Evolutionary conservation across 2,329 filamentous ascomycete genomes (phyloP).

Genomic region (Pseudogymnoascus sp.): DNA sequence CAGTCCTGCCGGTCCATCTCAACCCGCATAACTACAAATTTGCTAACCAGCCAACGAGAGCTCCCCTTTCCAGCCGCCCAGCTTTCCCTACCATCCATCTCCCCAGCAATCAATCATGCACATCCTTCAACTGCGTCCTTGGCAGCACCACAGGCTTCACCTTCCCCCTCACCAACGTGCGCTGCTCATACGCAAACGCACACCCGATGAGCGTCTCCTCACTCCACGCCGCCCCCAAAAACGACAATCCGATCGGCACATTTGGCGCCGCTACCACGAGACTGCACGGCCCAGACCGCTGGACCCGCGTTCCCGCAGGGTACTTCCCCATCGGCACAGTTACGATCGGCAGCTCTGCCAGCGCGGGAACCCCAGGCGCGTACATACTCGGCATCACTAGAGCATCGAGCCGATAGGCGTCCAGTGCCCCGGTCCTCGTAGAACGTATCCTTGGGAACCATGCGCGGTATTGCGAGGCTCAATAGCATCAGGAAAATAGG

Average conservation of each 20-base stretch:
- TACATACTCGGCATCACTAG: conserved; percentile 51
- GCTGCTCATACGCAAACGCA: conserved; percentile 58
- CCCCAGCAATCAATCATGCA: conserved; percentile 24
- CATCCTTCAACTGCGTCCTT: conserved; percentile 39
- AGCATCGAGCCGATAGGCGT: conserved; percentile 50
- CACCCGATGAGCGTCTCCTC: conserved; percentile 56
- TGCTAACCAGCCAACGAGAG: background rate
- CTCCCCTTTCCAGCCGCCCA: background rate
- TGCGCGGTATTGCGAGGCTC: too few species aligned
- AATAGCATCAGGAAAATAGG: too few species aligned
- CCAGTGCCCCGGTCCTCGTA: conserved; percentile 41
- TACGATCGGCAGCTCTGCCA: conserved; percentile 53
- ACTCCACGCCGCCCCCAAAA: conserved; percentile 52
- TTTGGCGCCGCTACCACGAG: conserved; percentile 13
- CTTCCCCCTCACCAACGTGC: conserved; percentile 36
- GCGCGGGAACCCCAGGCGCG: conserved; percentile 41
- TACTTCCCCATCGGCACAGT: conserved; percentile 56
- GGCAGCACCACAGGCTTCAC: conserved; percentile 43
- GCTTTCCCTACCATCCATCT: background rate
- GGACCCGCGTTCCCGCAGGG: conserved; percentile 37
- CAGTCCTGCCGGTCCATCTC: background rate
- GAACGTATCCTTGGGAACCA: too few species aligned
- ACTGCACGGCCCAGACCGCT: background rate
- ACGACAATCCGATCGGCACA: conserved; percentile 47
- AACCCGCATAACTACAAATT: background rate